Evolutionary conservation across 2,329 filamentous ascomycete genomes (phyloP), one percentile per base, ranked within the genome.

Genomic region (Neofusicoccum sp.): DNA sequence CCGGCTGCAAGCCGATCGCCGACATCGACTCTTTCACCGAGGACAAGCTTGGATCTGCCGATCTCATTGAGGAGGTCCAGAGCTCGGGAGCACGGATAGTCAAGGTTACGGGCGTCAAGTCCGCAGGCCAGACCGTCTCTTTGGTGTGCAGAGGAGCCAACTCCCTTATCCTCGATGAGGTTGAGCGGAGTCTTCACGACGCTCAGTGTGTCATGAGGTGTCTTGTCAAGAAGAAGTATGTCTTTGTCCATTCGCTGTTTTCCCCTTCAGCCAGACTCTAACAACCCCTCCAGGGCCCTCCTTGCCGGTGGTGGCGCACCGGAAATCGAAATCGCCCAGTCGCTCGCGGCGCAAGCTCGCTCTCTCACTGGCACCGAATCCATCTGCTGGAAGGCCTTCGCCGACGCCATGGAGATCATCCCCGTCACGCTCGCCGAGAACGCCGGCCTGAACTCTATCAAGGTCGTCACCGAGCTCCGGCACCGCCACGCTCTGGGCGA

Each of bases 371-470:
- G 96, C 65, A 97, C 95, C 4, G 95, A 99, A 78, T 88, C 93
- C 43, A 97, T 98, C 74, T 99, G 95, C 86, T 99, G 92, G 92
- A 98, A 97, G 82, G 94, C 94, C 0, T 99, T 99, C 74, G 95
- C 96, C 1, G 94, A 99, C 67, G 95, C 95, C 6, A 90, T 99
- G 82, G 95, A 99, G 80, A 92, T 99, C 45, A 91, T 99, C 61
- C 95, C 96, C 12, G 97, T 94, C 37, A 99, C 95, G 1, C 84
- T 99, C 69, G 96, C 95, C 0, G 95, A 99, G 81, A 99, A 99
- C 71, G 95, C 95, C 0, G 95, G 95, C 56, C 84, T 99, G 67
- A 99, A 99, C 84, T 94, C 91, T 77, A 99, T 99, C 85, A 97
- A 96, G 82, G 95, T 99, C 33, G 95, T 99, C 50, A 99, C 95